Conservation (phyloP, 345 rosid genomes). For the Iberis pinnata region DNA sequence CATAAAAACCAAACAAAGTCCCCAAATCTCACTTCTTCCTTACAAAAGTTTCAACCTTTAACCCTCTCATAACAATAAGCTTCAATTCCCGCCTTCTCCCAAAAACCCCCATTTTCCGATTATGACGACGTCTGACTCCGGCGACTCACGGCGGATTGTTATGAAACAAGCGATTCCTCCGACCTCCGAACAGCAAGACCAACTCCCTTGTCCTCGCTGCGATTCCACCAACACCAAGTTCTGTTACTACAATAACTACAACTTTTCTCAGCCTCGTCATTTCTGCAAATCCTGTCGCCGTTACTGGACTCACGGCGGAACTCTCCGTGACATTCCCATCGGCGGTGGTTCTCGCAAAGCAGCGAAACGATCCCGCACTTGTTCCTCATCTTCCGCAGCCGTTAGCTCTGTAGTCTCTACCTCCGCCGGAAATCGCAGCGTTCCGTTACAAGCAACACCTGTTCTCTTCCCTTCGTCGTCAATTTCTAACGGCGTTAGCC, state of each 20-base stretch:
- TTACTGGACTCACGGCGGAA: conserved; percentile 99
- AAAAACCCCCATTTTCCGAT: not conserved
- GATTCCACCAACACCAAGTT: conserved; percentile 84
- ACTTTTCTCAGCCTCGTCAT: conserved; percentile 96
- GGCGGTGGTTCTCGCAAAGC: conserved; percentile 85
- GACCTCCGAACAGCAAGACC: conserved; percentile 61
- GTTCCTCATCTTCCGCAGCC: conserved; percentile 19
- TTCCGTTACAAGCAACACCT: conserved; percentile 42
- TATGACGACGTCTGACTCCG: conserved; percentile 40
- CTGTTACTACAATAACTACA: conserved; percentile 97
- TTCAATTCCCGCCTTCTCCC: conserved; percentile 9
- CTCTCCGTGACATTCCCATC: conserved; percentile 64
- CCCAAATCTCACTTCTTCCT: conserved; percentile 11
- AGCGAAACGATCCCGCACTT: conserved; percentile 69
- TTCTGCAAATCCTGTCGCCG: conserved; percentile 96
- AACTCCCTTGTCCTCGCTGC: conserved; percentile 89
- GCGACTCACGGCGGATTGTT: conserved; percentile 32
- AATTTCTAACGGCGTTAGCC: conserved; percentile 19
- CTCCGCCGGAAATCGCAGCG: conserved; percentile 12
- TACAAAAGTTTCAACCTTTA: conserved; percentile 16
- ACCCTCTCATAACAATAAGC: not conserved
- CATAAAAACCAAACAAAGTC: conserved; percentile 18
- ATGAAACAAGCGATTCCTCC: conserved; percentile 28
- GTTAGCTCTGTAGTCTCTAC: conserved; percentile 37
- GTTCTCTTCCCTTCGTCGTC: conserved; percentile 44